Percentiles rank a stretch among this genome's conserved stretches.
Conservation (phyloP, 1,284 basidiomycete species). For the Cryptococcus hybrid region DNA sequence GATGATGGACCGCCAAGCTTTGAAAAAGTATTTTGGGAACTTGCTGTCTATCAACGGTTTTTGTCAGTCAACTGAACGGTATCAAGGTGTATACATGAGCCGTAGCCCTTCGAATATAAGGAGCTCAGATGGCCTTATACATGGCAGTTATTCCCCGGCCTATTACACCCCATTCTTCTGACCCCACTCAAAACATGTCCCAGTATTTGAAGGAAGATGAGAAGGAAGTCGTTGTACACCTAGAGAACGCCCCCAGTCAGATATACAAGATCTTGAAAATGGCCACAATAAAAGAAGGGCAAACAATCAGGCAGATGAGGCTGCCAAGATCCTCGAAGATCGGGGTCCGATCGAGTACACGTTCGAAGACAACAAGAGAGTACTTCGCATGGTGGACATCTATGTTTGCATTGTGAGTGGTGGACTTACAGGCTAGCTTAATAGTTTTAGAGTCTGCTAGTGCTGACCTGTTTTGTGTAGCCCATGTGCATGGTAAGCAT, state of each 20-base stretch:
- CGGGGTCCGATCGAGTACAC: conserved; percentile 37
- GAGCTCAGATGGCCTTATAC: too few species aligned
- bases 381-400: conserved; percentile 32
- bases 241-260: conserved; percentile 5
- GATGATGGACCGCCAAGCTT: too few species aligned
- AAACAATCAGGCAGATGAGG: conserved; percentile 33
- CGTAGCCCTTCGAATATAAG: neutral
- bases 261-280: conserved; percentile 1
- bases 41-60: too few species aligned
- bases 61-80: too few species aligned
- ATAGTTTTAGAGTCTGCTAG: too few species aligned
- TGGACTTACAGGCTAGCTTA: too few species aligned
- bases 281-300: conserved; percentile 7
- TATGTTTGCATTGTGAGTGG: conserved; percentile 21
- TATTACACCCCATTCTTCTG: neutral
- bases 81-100: too few species aligned
- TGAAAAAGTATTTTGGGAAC: too few species aligned
- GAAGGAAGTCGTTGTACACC: conserved; percentile 10
- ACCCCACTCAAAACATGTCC: too few species aligned
- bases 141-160: neutral
- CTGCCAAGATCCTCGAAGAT: conserved; percentile 30
- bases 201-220: conserved; percentile 7
- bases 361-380: conserved; percentile 25
- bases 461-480: too few species aligned
- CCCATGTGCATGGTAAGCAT: conserved; percentile 33